Conservation (phyloP, 441 rosid genomes). For the Populus hybrid region DNA sequence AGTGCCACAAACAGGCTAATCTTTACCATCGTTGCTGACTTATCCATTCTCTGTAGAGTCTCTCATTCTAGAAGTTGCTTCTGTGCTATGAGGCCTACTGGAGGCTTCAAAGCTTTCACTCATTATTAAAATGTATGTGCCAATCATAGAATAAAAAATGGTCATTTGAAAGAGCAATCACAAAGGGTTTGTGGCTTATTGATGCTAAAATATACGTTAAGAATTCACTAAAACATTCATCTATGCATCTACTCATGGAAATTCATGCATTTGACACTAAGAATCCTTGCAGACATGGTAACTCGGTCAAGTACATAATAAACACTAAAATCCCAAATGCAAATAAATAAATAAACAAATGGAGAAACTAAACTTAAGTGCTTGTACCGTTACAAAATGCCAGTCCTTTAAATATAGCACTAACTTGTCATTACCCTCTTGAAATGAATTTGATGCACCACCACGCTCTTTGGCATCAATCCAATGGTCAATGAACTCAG, state of each 20-base stretch:
- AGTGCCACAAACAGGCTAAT: background rate
- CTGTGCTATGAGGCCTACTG: background rate
- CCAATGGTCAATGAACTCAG: slow-evolving; percentile 64
- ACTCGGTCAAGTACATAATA: background rate
- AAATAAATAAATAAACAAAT: background rate
- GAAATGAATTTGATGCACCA: slow-evolving; percentile 9
- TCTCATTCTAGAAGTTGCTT: background rate
- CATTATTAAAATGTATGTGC: background rate
- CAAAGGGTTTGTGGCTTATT: background rate
- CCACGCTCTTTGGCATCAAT: slow-evolving; percentile 6
- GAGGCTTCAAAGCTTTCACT: background rate
- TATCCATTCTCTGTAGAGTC: background rate
- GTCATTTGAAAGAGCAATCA: background rate
- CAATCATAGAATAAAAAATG: background rate
- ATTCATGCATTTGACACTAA: background rate
- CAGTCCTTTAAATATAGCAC: slow-evolving; percentile 89
- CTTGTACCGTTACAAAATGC: slow-evolving; percentile 83
- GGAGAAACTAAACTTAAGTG: background rate
- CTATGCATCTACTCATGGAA: background rate
- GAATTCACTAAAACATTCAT: background rate
- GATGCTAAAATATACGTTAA: background rate
- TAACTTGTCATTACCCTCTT: slow-evolving; percentile 26
- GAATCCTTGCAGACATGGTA: background rate
- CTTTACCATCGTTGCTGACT: background rate
- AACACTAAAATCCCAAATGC: background rate